Percentiles rank a stretch among this genome's conserved stretches.
Conservation (phyloP, 1,284 basidiomycete genomes). For the Boletus smithii region DNA sequence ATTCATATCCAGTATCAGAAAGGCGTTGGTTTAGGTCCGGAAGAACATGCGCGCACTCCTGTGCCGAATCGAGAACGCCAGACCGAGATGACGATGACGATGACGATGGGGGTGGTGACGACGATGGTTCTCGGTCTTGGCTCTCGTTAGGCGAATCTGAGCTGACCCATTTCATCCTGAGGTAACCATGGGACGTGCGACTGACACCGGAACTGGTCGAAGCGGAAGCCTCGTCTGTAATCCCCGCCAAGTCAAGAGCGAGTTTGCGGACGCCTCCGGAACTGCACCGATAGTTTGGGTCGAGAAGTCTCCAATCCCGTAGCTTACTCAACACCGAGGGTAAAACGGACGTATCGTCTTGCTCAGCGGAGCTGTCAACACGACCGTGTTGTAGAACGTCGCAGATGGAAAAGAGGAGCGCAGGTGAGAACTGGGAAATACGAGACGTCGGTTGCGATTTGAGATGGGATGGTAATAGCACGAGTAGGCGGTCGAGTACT, state of each 20-base stretch:
- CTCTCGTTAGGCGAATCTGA: conserved; percentile 8
- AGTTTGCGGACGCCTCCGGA: conserved; percentile 13
- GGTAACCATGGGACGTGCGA: conserved; percentile 1
- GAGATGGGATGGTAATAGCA: conserved; percentile 16
- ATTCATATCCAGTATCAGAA: conserved; percentile 1
- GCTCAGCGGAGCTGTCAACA: neutral
- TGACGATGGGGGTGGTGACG: conserved; percentile 2
- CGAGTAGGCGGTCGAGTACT: conserved; percentile 18
- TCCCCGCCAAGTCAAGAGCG: conserved; percentile 21
- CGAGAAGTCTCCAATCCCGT: conserved; percentile 26
- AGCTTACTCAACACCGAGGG: conserved; percentile 25
- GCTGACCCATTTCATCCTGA: conserved; percentile 22
- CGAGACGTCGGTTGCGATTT: neutral
- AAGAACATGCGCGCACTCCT: conserved; percentile 2
- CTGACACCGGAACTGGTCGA: neutral
- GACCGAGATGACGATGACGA: conserved; percentile 6
- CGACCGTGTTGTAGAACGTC: conserved; percentile 9
- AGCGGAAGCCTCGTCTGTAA: conserved; percentile 6
- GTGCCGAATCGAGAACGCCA: neutral
- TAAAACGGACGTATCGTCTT: conserved; percentile 9
- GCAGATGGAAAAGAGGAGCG: conserved; percentile 28
- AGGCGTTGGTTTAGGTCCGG: neutral
- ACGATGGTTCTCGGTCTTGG: conserved; percentile 3
- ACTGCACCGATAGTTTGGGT: conserved; percentile 15
- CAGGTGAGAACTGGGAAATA: conserved; percentile 9